phyloP scores from a whole-genome alignment of 2,329 filamentous ascomycete species.

The Colletotrichum costaricense region DNA sequence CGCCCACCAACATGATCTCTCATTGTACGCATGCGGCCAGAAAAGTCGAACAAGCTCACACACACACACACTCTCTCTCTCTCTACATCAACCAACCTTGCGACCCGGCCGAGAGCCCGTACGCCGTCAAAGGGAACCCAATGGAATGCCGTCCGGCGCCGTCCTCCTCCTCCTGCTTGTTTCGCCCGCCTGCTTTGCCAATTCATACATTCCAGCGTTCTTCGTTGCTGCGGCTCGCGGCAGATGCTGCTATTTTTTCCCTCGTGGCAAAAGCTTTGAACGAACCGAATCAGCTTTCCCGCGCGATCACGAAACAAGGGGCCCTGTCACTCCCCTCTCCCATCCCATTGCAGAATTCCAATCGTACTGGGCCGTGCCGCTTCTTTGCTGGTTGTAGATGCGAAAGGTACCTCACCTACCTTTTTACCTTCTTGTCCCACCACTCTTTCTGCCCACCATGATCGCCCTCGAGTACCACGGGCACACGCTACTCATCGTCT shows the following conservation, averaged over 20 bases:
- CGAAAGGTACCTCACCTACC: no score
- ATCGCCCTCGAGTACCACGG: neutral
- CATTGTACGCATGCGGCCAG: neutral
- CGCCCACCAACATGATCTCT: neutral
- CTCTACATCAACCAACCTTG: neutral
- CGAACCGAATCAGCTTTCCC: neutral
- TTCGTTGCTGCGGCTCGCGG: neutral
- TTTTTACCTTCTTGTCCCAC: neutral
- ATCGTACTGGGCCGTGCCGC: neutral
- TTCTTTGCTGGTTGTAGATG: neutral
- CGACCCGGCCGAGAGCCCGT: conserved; percentile 6
- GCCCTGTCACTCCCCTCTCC: no score
- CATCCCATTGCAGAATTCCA: conserved; percentile 27
- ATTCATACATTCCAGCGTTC: neutral
- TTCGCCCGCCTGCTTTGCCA: neutral
- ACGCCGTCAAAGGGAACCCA: no score
- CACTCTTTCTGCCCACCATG: neutral
- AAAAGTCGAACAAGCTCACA: neutral
- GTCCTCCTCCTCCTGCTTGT: neutral
- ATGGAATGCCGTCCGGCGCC: conserved; percentile 1
- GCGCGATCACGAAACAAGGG: neutral
- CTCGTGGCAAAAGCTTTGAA: conserved; percentile 19
- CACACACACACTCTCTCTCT: no score
- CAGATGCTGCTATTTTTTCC: neutral
- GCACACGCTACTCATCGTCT: neutral